Evolutionary conservation across 176 grass and related monocot species (phyloP).

Genomic region (Bolboschoenus planiculmis): DNA sequence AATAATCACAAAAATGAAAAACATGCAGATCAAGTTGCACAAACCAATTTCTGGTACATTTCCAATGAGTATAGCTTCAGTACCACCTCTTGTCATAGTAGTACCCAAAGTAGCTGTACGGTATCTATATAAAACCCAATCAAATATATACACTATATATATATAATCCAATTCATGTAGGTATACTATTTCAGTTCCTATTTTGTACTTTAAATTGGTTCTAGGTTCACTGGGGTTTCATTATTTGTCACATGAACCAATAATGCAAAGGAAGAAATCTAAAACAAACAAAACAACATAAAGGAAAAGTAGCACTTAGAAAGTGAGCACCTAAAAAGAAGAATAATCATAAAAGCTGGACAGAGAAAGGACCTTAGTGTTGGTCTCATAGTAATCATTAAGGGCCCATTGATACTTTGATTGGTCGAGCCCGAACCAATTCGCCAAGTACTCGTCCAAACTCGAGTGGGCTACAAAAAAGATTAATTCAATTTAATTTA

Average conservation of each 20-base stretch:
- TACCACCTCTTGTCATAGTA: not conserved
- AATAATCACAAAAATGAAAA: not conserved
- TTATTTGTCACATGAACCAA: slow-evolving; percentile 14
- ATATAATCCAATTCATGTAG: not conserved
- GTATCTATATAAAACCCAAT: not conserved
- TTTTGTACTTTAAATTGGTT: not conserved
- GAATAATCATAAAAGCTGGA: slow-evolving; percentile 5
- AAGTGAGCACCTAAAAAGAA: slow-evolving; percentile 8
- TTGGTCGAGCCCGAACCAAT: slow-evolving; percentile 86
- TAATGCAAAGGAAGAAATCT: slow-evolving; percentile 2
- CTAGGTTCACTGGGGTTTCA: not conserved
- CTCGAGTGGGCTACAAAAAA: slow-evolving; percentile 22
- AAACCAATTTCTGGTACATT: not conserved
- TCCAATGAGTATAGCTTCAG: not conserved
- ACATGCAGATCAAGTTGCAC: not conserved
- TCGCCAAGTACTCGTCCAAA: slow-evolving; percentile 76
- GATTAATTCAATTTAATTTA: not conserved
- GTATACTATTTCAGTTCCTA: not conserved
- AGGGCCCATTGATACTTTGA: slow-evolving; percentile 98
- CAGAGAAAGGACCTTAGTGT: slow-evolving; percentile 51
- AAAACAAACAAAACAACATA: slow-evolving; percentile 2
- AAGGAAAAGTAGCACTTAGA: slow-evolving; percentile 14
- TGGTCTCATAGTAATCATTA: slow-evolving; percentile 91
- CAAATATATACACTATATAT: not conserved
- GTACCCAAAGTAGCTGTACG: not conserved